A percentile compares a stretch with the other conserved stretches of the same genome.
phyloP scores from a whole-genome alignment of 2,329 filamentous ascomycete genomes.

The Chaetomium olivaceum region DNA sequence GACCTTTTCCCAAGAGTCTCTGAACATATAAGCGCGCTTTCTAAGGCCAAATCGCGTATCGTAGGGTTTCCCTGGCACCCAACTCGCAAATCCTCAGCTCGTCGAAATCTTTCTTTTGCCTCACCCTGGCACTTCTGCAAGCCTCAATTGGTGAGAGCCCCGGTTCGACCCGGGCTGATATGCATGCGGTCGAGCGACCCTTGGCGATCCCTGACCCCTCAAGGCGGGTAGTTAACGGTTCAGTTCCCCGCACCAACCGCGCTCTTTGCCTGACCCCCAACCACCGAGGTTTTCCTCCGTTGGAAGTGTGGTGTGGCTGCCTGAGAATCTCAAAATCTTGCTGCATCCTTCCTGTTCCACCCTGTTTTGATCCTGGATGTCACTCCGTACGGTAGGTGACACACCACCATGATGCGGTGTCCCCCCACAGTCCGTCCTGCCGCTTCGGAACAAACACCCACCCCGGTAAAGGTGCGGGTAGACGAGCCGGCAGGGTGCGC shows the following conservation, averaged over 20 bases:
- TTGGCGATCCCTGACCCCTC: background rate
- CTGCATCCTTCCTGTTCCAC: background rate
- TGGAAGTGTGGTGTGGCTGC: background rate
- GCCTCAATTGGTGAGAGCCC: background rate
- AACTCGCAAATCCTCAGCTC: too few relatives aligned
- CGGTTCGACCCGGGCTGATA: background rate
- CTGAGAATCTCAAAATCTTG: background rate
- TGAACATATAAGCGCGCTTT: too few relatives aligned
- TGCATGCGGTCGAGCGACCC: background rate
- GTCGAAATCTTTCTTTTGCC: background rate
- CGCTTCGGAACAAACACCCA: background rate
- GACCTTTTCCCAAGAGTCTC: background rate
- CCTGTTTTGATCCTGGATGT: background rate
- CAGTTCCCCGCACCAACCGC: background rate
- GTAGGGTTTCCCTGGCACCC: too few relatives aligned
- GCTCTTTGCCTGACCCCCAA: background rate
- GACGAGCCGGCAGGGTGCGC: background rate
- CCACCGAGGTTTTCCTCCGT: background rate
- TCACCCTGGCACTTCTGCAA: background rate
- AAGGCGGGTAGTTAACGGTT: background rate
- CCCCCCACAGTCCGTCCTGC: background rate
- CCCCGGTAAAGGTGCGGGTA: background rate
- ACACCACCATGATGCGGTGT: background rate
- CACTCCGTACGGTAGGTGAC: background rate
- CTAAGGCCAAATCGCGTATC: background rate